These are phyloP conservation scores for Cryptosporidium bovis DNA, from an alignment of 169 alveolate species.

Conservation along the genomic window DNA sequence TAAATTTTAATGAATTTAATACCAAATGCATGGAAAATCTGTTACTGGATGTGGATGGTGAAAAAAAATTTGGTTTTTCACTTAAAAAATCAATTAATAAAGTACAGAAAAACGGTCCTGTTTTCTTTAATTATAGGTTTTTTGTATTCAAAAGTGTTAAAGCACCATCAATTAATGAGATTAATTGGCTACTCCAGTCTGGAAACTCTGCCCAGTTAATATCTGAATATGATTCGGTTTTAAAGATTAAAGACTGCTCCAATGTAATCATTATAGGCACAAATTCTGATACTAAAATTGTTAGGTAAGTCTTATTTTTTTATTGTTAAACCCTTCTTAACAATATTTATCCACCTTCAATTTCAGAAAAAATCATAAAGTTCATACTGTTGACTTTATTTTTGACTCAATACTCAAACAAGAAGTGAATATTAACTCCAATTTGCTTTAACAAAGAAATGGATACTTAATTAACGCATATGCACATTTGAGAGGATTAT, in stretches of 20 bases:
- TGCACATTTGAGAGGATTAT: too few relatives aligned
- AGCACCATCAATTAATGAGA: conserved; percentile 35
- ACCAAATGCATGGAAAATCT: conserved; percentile 7
- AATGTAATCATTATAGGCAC: conserved; percentile 49
- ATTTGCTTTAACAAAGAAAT: too few relatives aligned
- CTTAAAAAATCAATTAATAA: conserved; percentile 32
- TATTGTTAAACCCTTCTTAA: neutral
- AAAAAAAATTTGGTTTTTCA: conserved; percentile 45
- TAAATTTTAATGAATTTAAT: conserved; percentile 25
- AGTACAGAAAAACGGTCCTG: conserved; percentile 16
- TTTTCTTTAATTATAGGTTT: conserved; percentile 9
- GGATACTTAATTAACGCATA: too few relatives aligned
- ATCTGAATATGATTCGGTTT: neutral
- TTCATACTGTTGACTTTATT: conserved; percentile 37
- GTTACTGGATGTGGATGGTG: conserved; percentile 43
- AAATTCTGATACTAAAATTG: conserved; percentile 12
- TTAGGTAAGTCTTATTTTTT: conserved; percentile 34
- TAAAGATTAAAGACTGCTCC: neutral
- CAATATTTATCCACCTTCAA: neutral
- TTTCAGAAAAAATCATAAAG: neutral
- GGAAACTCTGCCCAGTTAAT: conserved; percentile 14
- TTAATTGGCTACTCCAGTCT: conserved; percentile 41
- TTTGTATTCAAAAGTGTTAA: conserved; percentile 23
- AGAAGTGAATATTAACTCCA: conserved; percentile 2
- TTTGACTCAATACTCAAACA: conserved; percentile 60